A percentile compares a stretch with the other conserved stretches of the same genome.
These are phyloP conservation scores for Apiotrichum brassicae DNA, from an alignment of 1,284 basidiomycete genomes.

Conservation along the genomic window DNA sequence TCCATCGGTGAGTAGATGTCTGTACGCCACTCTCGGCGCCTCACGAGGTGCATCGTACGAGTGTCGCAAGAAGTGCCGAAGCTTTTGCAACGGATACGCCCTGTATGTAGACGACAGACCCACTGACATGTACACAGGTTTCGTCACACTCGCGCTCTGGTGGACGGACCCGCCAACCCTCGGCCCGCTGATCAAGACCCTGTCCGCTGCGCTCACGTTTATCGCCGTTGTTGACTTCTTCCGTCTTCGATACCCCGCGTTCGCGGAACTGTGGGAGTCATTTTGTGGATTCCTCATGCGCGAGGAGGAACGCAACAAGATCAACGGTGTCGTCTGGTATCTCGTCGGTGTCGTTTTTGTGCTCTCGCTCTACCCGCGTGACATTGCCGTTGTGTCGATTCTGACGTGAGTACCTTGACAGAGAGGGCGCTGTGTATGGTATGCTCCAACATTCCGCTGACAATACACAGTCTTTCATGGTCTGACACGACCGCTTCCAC, in stretches of 20 bases:
- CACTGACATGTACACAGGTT: constrained; percentile 56
- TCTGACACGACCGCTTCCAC: constrained; percentile 94
- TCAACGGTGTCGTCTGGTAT: constrained; percentile 94
- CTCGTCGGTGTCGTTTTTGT: constrained; percentile 82
- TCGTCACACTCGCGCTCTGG: constrained; percentile 70
- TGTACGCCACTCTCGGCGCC: not conserved
- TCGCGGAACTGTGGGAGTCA: constrained; percentile 71
- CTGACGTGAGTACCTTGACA: constrained; percentile 73
- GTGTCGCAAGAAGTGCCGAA: not conserved
- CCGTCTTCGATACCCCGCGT: constrained; percentile 61
- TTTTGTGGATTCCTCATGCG: constrained; percentile 86
- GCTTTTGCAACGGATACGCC: too few species aligned
- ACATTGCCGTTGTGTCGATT: constrained; percentile 80
- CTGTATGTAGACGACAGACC: too few species aligned
- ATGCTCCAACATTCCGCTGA: too few species aligned
- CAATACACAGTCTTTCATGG: constrained; percentile 73
- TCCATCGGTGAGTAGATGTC: constrained; percentile 66
- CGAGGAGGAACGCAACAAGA: constrained; percentile 74
- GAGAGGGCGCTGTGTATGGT: not conserved
- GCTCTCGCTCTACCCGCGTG: constrained; percentile 71
- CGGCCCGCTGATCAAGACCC: constrained; percentile 56
- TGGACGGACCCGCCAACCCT: constrained; percentile 45
- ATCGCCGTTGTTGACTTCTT: constrained; percentile 73
- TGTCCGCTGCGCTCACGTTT: constrained; percentile 62
- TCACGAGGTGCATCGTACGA: not conserved